Evolutionary conservation across 805 yeast species (phyloP), one percentile per base, ranked within the genome.

Genomic region (Hermanozyma aechmeae): DNA sequence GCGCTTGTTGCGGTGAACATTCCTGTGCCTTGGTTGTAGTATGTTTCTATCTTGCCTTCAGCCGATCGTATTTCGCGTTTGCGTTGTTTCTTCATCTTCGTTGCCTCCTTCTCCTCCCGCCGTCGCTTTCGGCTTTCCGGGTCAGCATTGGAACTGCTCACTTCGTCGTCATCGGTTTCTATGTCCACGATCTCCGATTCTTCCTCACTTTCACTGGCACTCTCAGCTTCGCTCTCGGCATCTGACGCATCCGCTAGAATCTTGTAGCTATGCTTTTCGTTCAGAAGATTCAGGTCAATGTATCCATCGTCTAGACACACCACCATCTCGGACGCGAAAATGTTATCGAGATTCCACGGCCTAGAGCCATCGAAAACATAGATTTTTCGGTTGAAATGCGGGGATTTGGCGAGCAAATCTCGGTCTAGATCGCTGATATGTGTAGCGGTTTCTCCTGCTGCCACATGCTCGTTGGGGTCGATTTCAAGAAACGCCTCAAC

Each of bases 301-400:
- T 63, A 61, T 0, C 95, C 96, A 50, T 89, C 97, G 47, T 87
- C 97, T 35, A 87, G 71, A 52, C 97, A 87, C 5, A 66, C 67
- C 4, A 92, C 73, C 38, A 74, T 66, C 7, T 74, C 73, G 5
- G 89, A 77, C 1, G 95, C 96, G 63, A 82, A 87, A 26, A 92
- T 46, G 48, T 92, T 92, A 50, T 87, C 95, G 39, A 92, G 60
- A 54, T 87, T 87, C 97, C 98, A 92, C 4, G 98, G 99, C 39
- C 97, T 62, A 40, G 82, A 92, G 3, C 95, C 86, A 54, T 92
- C 99, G 32, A 92, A 66, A 8, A 93, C 71, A 45, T 84, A 93
- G 2, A 89, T 70, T 32, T 67, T 73, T 38, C 92, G 66, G 27
- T 57, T 68, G 23, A 67, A 50, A 13, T 31, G 33, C 15, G 28